Percentiles rank a stretch among this genome's conserved stretches.
These are phyloP conservation scores for Dactylellina drechsleri DNA, from an alignment of 2,329 filamentous ascomycete species.

Conservation along the genomic window DNA sequence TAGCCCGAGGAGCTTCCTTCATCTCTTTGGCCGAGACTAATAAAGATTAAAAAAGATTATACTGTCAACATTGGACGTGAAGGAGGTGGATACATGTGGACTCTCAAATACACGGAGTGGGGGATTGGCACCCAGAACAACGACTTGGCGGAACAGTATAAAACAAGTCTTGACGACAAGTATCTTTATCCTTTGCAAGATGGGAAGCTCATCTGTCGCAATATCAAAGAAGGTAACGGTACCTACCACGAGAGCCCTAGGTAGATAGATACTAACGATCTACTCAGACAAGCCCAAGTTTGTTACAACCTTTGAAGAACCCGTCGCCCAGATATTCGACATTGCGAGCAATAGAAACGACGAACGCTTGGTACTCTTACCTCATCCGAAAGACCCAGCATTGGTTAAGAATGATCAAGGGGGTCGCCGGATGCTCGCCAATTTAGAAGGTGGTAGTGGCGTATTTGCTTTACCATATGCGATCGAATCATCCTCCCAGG, in stretches of 20 bases:
- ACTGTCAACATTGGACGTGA: constrained; percentile 83
- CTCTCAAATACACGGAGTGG: constrained; percentile 94
- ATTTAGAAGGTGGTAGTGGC: constrained; percentile 60
- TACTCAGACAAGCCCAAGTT: constrained; percentile 63
- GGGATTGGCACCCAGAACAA: constrained; percentile 88
- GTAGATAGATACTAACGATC: not conserved
- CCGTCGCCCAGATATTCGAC: constrained; percentile 89
- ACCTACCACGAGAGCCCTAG: not conserved
- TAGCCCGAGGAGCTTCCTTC: not conserved
- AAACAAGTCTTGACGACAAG: constrained; percentile 80
- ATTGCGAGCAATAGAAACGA: constrained; percentile 78
- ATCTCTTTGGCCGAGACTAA: not conserved
- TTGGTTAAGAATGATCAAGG: constrained; percentile 66
- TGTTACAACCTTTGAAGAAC: constrained; percentile 75
- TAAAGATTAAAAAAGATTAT: constrained; percentile 74
- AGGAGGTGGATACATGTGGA: constrained; percentile 80
- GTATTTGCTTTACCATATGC: constrained; percentile 42
- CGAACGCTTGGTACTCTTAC: constrained; percentile 79
- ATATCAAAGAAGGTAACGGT: constrained; percentile 64
- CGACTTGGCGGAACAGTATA: constrained; percentile 86
- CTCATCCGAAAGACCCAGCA: constrained; percentile 78
- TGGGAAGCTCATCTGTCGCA: constrained; percentile 65
- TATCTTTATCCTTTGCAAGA: constrained; percentile 91
- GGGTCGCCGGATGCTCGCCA: constrained; percentile 67
- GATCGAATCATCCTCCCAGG: constrained; percentile 5